Percentiles rank a stretch among this genome's conserved stretches.
Conservation (phyloP, 2,329 filamentous ascomycete genomes). For the Aureobasidium lini region DNA sequence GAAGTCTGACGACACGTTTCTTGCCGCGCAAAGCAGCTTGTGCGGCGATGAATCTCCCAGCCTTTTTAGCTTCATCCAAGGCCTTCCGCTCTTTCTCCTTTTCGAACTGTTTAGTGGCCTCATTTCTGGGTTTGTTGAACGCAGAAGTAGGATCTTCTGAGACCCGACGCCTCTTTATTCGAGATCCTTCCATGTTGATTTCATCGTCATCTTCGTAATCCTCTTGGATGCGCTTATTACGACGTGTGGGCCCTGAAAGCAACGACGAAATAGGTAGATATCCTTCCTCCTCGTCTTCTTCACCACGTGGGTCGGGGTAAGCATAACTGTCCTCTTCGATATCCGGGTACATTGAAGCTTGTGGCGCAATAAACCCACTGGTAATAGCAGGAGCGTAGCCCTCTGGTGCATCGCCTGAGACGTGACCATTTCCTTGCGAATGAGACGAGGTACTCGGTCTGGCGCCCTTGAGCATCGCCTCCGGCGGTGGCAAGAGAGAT, state of each 20-base stretch:
- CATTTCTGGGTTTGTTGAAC: conserved; percentile 28
- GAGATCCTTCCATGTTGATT: conserved; percentile 29
- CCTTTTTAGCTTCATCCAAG: conserved; percentile 33
- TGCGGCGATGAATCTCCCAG: conserved; percentile 40
- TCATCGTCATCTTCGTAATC: conserved; percentile 24
- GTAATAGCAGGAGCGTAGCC: conserved; percentile 26
- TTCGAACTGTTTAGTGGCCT: conserved; percentile 40
- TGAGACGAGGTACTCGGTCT: conserved; percentile 9
- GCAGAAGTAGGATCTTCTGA: conserved; percentile 19
- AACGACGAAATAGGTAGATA: conserved; percentile 8
- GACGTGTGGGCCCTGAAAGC: conserved; percentile 17
- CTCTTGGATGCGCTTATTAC: conserved; percentile 21
- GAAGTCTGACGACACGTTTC: conserved; percentile 36
- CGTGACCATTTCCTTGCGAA: conserved; percentile 14
- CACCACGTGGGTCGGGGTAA: conserved; percentile 23
- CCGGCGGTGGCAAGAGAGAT: conserved; percentile 21
- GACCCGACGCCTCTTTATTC: conserved; percentile 28
- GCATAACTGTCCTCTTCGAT: conserved; percentile 18
- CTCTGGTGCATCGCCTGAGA: conserved; percentile 17
- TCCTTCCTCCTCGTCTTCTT: conserved; percentile 24
- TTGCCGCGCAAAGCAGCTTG: conserved; percentile 39
- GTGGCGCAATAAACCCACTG: conserved; percentile 22
- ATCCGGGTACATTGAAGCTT: conserved; percentile 26
- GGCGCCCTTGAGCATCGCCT: conserved; percentile 24
- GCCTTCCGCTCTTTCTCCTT: conserved; percentile 37